Evolutionary conservation across 1,284 basidiomycete species (phyloP).

Genomic region (Rhodotorula sp.): DNA sequence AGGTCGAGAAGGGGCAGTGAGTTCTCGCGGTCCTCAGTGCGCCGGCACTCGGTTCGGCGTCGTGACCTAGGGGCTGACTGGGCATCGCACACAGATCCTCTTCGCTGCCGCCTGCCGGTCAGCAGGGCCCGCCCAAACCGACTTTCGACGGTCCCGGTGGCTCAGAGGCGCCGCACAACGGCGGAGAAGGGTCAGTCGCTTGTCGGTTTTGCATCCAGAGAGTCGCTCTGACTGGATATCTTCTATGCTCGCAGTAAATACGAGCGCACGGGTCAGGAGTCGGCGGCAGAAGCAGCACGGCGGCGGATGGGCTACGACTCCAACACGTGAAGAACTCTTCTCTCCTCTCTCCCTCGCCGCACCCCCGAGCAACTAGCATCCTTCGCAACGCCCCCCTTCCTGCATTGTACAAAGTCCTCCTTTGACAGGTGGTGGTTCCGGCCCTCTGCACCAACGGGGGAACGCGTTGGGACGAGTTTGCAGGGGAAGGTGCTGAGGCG

Average conservation of each 20-base stretch:
- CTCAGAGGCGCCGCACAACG: neutral
- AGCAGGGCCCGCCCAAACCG: neutral
- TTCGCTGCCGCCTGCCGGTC: neutral
- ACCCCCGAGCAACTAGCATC: too few species aligned
- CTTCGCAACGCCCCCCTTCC: too few species aligned
- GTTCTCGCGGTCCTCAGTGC: neutral
- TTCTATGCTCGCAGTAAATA: neutral
- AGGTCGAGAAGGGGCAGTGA: neutral
- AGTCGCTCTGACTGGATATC: neutral
- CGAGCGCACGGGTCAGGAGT: neutral
- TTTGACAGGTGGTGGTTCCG: too few species aligned
- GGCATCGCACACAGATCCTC: neutral
- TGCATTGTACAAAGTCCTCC: too few species aligned
- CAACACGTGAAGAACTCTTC: neutral
- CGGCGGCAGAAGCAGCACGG: neutral
- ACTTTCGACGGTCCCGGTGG: neutral
- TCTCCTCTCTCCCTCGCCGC: too few species aligned
- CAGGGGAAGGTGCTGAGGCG: too few species aligned
- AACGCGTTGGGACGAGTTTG: too few species aligned
- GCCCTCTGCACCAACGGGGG: too few species aligned
- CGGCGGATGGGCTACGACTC: neutral
- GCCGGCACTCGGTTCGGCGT: neutral
- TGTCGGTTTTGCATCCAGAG: neutral
- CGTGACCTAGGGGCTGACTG: neutral
- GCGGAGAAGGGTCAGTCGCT: neutral